Evolutionary conservation across 306 rosid genomes (phyloP).

Genomic region (Adenanthera pavonina): DNA sequence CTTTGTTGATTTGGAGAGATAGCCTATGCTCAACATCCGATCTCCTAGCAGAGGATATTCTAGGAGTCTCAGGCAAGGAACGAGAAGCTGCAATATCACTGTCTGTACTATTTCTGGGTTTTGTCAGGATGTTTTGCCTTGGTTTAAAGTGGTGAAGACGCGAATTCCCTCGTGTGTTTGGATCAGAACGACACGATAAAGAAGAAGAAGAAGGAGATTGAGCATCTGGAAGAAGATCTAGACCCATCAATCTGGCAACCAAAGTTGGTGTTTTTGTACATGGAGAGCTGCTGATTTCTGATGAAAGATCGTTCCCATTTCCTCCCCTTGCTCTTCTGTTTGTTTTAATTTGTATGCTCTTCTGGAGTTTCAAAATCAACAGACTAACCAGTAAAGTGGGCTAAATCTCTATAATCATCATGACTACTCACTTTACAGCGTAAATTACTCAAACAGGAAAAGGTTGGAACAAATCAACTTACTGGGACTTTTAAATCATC

Average conservation of each 20-base stretch:
- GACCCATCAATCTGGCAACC: slow-evolving; percentile 97
- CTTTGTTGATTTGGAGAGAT: slow-evolving; percentile 91
- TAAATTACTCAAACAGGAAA: slow-evolving; percentile 7
- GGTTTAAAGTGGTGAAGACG: slow-evolving; percentile 29
- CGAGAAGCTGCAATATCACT: slow-evolving; percentile 47
- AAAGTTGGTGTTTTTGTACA: slow-evolving; percentile 85
- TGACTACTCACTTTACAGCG: slow-evolving; percentile 36
- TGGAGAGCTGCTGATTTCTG: slow-evolving; percentile 73
- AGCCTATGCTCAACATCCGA: slow-evolving; percentile 76
- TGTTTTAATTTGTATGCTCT: slow-evolving; percentile 74
- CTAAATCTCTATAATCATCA: slow-evolving; percentile 29
- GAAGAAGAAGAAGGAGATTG: slow-evolving; percentile 53
- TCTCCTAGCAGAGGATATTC: slow-evolving; percentile 68
- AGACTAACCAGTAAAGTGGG: slow-evolving; percentile 17
- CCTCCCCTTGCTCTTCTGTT: slow-evolving; percentile 41
- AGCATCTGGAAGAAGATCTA: slow-evolving; percentile 87
- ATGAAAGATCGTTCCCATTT: slow-evolving; percentile 50
- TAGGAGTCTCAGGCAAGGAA: slow-evolving; percentile 81
- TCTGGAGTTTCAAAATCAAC: slow-evolving; percentile 52
- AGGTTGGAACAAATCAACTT: slow-evolving; percentile 40
- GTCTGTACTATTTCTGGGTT: slow-evolving; percentile 55
- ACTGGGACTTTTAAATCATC: slow-evolving; percentile 68
- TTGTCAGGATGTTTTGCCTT: slow-evolving; percentile 45
- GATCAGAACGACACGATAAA: slow-evolving; percentile 47
- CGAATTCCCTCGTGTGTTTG: slow-evolving; percentile 42